These are phyloP conservation scores for Olyra latifolia DNA, from an alignment of 176 grass and related monocot genomes.

Conservation along the genomic window DNA sequence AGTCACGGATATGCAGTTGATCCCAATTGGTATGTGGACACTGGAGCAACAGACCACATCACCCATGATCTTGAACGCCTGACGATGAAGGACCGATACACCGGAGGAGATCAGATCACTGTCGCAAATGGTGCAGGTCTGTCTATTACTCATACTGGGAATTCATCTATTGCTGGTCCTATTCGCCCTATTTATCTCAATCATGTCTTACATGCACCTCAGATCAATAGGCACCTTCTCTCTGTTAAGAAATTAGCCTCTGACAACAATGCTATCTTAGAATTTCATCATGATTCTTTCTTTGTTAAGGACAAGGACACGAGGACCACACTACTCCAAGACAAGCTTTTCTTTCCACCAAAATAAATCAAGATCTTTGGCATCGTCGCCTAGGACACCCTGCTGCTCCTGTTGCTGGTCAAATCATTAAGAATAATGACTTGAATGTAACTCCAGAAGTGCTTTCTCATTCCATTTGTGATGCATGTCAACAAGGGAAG, in stretches of 20 bases:
- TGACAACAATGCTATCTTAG: background rate
- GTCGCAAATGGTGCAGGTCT: background rate
- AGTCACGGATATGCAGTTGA: too few species aligned
- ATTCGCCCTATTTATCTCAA: background rate
- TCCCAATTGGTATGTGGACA: too few species aligned
- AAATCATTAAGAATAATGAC: background rate
- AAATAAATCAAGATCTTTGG: background rate
- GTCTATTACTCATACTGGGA: background rate
- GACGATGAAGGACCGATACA: background rate
- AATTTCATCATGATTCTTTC: background rate
- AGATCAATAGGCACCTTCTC: background rate
- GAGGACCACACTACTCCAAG: background rate
- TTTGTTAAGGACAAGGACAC: too few species aligned
- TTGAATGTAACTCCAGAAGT: background rate
- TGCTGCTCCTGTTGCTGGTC: background rate
- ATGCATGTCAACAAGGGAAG: background rate
- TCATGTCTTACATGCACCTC: background rate
- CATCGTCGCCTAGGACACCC: background rate
- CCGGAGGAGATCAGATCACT: background rate
- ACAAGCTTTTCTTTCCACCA: background rate
- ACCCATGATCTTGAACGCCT: too few species aligned
- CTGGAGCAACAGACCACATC: too few species aligned
- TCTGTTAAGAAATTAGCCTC: background rate
- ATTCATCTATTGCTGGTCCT: background rate
- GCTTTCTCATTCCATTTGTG: background rate